Base-by-base conservation (phyloP, 1,284 basidiomycete genomes). In the Trametes sp. region DNA sequence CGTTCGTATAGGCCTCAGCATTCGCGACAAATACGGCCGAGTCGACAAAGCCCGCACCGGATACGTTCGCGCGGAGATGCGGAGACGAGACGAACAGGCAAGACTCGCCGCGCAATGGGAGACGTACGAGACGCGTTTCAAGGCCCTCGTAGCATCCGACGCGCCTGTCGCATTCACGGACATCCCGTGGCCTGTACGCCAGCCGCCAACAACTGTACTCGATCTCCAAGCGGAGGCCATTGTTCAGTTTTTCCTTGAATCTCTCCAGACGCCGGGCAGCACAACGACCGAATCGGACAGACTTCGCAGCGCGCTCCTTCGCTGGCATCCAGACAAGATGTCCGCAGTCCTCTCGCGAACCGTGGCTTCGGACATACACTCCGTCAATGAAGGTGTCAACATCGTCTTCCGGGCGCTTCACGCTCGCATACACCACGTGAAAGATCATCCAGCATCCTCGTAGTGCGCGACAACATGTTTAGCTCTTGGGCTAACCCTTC, bases 301-400 rank as follows among this genome's bases (percentile, higher is more conserved):
- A 26, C 76, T 90, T 10, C 81, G 88, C 21, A 79, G 79, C 54
- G 84, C 88, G 0, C 75, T 92, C 33, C 74, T 90, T 54, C 79
- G 85, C 5, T 93, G 90, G 85, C 91, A 93, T 74, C 89, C 90
- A 0, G 91, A 93, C 74, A 88, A 91, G 73, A 81, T 89, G 66
- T 80, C 82, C 8, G 68, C 76, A 1, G 70, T 90, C 3, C 72
- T 91, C 26, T 71, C 73, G 13, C 78, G 84, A 21, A 84, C 89
- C 5, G 76, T 77, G 9, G 79, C 81, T 19, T 77, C 77, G 16
- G 89, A 92, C 61, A 66, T 76, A 64, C 80, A 81, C 21, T 74
- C 70, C 13, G 84, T 90, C 19, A 76, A 73, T 28, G 80, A 82
- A 54, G 84, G 77, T 11, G 75, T 81, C 28, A 76, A 77, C 57